Evolutionary conservation across 176 grass and related monocot genomes (phyloP).

Genomic region (Cenchrus fungigraminus): DNA sequence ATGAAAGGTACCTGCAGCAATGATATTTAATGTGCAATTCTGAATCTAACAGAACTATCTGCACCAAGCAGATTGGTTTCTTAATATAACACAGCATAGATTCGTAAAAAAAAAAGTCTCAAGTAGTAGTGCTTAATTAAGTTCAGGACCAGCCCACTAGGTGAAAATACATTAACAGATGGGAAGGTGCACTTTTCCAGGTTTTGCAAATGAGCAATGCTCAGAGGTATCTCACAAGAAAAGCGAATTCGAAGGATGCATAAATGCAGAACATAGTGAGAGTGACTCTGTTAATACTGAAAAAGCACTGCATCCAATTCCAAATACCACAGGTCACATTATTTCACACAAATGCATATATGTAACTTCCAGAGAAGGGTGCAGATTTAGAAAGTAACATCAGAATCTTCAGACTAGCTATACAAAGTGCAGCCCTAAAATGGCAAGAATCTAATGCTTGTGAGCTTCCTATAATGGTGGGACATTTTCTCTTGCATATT

Average conservation of each 20-base stretch:
- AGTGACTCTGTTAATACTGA: background rate
- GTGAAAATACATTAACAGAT: background rate
- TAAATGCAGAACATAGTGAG: conserved; percentile 2
- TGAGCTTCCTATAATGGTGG: too few relatives aligned
- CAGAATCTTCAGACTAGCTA: background rate
- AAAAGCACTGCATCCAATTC: background rate
- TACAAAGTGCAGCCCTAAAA: background rate
- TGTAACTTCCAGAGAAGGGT: background rate
- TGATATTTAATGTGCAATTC: background rate
- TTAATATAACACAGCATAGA: too few relatives aligned
- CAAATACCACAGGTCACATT: too few relatives aligned
- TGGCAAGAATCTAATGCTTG: too few relatives aligned
- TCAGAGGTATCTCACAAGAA: conserved; percentile 12
- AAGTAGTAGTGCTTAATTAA: too few relatives aligned
- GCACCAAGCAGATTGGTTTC: too few relatives aligned
- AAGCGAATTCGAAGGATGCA: background rate
- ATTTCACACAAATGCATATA: background rate
- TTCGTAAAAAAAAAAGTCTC: too few relatives aligned
- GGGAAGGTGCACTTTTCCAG: background rate
- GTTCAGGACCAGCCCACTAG: background rate
- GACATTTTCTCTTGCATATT: too few relatives aligned
- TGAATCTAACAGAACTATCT: conserved; percentile 25
- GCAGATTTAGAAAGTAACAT: background rate
- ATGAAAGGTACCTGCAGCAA: background rate
- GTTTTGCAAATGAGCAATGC: conserved; percentile 17